Evolutionary conservation across 139 green algal species (phyloP).

Genomic region (Asterochloris erici): DNA sequence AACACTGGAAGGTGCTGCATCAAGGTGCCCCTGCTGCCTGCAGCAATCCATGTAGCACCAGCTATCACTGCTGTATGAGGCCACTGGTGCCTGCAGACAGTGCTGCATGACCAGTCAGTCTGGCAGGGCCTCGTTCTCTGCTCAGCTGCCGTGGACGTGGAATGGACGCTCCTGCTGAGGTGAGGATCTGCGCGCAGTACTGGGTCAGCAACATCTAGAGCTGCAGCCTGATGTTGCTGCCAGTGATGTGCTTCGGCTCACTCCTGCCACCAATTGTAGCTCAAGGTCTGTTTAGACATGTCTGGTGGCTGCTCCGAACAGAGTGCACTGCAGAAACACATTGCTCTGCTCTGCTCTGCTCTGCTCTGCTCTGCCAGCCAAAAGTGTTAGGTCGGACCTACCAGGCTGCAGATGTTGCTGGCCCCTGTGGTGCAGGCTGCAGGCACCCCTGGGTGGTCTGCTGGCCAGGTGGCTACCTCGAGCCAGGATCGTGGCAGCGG

Average conservation of each 20-base stretch:
- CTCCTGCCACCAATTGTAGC: not conserved
- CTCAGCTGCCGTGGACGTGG: constrained; percentile 64
- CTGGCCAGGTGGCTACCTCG: constrained; percentile 49
- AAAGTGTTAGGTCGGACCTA: too few relatives aligned
- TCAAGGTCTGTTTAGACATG: not conserved
- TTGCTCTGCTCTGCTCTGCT: not conserved
- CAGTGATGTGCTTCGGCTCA: not conserved
- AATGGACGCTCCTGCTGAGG: constrained; percentile 63
- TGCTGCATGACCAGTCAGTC: constrained; percentile 32
- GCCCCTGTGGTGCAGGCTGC: constrained; percentile 34
- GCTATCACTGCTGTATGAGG: too few relatives aligned
- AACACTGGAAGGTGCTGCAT: too few relatives aligned
- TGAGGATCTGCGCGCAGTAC: not conserved
- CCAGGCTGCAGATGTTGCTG: not conserved
- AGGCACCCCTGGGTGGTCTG: constrained; percentile 54
- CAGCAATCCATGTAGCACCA: too few relatives aligned
- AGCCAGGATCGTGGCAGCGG: constrained; percentile 58
- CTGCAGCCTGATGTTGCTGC: not conserved
- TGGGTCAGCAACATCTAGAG: not conserved
- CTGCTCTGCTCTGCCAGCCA: too few relatives aligned
- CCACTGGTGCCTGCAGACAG: not conserved
- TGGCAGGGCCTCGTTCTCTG: constrained; percentile 61
- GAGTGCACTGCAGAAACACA: not conserved
- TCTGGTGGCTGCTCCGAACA: not conserved
- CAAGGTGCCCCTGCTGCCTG: too few relatives aligned